These are phyloP conservation scores for Starmera caribaea DNA, from an alignment of 805 yeast genomes.

Conservation along the genomic window DNA sequence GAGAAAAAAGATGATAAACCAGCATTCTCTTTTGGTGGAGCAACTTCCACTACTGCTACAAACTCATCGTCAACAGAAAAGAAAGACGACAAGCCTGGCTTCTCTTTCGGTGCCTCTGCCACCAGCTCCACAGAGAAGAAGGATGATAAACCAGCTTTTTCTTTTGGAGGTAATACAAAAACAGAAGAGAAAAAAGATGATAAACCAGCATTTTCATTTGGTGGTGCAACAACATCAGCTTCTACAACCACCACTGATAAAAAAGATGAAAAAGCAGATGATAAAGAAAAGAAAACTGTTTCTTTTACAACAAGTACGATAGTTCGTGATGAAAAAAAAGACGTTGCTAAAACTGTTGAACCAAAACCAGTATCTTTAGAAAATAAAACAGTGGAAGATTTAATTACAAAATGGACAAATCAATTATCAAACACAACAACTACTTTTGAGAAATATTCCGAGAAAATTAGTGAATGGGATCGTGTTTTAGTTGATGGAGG, in stretches of 20 bases:
- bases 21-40: conserved; percentile 16
- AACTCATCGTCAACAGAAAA: conserved; percentile 7
- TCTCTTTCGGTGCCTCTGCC: conserved; percentile 14
- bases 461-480: conserved; percentile 80
- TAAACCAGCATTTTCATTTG: conserved; percentile 9
- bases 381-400: conserved; percentile 87
- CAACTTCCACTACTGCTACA: conserved; percentile 7
- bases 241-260: conserved; percentile 8
- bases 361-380: conserved; percentile 70
- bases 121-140: conserved; percentile 2
- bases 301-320: conserved; percentile 17
- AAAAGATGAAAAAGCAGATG: conserved; percentile 1
- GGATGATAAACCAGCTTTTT: conserved; percentile 6
- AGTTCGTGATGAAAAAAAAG: conserved; percentile 20
- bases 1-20: neutral
- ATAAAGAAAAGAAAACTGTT: conserved; percentile 14
- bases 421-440: conserved; percentile 67
- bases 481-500: conserved; percentile 74
- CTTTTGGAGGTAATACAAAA: conserved; percentile 15
- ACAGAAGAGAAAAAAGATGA: conserved; percentile 9
- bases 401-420: conserved; percentile 87
- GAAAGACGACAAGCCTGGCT: conserved; percentile 10
- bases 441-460: conserved; percentile 67
- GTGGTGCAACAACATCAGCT: conserved; percentile 9
- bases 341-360: conserved; percentile 44